A percentile compares a stretch with the other conserved stretches of the same genome.
phyloP scores from a whole-genome alignment of 371 early-diverging fungal genomes.

The Mucor racemosus region DNA sequence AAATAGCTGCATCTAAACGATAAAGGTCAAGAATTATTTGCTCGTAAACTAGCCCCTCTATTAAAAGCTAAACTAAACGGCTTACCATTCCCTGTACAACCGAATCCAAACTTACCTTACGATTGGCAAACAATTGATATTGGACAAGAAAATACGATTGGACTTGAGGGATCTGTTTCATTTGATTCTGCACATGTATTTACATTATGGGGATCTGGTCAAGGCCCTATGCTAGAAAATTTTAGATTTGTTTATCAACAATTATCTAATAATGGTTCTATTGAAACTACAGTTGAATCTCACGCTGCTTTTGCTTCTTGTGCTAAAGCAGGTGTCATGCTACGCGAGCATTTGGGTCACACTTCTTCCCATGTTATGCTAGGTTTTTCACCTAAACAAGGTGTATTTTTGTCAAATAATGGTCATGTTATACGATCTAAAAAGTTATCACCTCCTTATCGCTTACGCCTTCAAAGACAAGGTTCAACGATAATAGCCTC shows the following conservation, averaged over 20 bases:
- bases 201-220: constrained; percentile 49
- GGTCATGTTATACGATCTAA: constrained; percentile 20
- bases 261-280: constrained; percentile 29
- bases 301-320: constrained; percentile 45
- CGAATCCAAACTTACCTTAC: constrained; percentile 41
- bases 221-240: constrained; percentile 16
- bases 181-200: constrained; percentile 44
- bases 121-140: constrained; percentile 48
- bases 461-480: constrained; percentile 32
- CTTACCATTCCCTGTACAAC: constrained; percentile 35
- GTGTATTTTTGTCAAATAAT: constrained; percentile 34
- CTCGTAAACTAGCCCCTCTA: constrained; percentile 34
- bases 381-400: constrained; percentile 39
- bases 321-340: constrained; percentile 49
- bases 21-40: constrained; percentile 35
- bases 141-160: constrained; percentile 33
- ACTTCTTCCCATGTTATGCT: constrained; percentile 36
- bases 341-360: constrained; percentile 41
- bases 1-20: constrained; percentile 36
- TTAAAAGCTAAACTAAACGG: constrained; percentile 33
- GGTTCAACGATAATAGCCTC: constrained; percentile 3
- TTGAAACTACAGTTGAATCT: constrained; percentile 33
- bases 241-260: constrained; percentile 44
- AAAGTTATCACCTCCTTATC: constrained; percentile 37
- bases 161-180: constrained; percentile 44